phyloP scores from a whole-genome alignment of 176 grass and related monocot genomes.

The Pontederia crassipes region DNA sequence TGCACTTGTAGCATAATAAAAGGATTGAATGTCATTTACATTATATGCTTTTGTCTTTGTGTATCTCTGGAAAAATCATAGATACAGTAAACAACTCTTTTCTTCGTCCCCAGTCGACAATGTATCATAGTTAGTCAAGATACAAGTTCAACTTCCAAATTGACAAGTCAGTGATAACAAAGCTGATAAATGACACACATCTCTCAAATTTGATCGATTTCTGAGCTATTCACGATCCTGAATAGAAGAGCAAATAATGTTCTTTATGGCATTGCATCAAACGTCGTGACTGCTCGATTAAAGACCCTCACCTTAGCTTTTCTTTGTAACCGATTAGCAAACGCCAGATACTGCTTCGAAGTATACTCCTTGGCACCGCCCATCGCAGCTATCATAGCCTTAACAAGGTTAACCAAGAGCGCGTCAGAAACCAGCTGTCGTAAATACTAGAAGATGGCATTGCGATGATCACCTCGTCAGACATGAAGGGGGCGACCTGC shows the following conservation, averaged over 20 bases:
- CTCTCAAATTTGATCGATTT: too few species aligned
- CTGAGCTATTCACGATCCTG: too few species aligned
- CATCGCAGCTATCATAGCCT: constrained; percentile 71
- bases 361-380: constrained; percentile 85
- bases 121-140: too few species aligned
- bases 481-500: constrained; percentile 71
- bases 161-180: too few species aligned
- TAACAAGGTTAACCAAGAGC: not conserved
- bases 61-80: too few species aligned
- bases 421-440: not conserved
- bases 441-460: not conserved
- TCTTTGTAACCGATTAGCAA: constrained; percentile 64
- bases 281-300: constrained; percentile 1
- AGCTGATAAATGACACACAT: too few species aligned
- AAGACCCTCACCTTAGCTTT: constrained; percentile 53
- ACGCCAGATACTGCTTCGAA: constrained; percentile 71
- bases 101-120: too few species aligned
- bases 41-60: too few species aligned
- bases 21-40: too few species aligned
- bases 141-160: too few species aligned
- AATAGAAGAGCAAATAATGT: not conserved
- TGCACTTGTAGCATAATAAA: too few species aligned
- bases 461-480: constrained; percentile 50
- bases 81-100: too few species aligned
- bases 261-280: constrained; percentile 10